A percentile compares a stretch with the other conserved stretches of the same genome.
Conservation (phyloP, 441 rosid species). For the Adansonia grandidieri region DNA sequence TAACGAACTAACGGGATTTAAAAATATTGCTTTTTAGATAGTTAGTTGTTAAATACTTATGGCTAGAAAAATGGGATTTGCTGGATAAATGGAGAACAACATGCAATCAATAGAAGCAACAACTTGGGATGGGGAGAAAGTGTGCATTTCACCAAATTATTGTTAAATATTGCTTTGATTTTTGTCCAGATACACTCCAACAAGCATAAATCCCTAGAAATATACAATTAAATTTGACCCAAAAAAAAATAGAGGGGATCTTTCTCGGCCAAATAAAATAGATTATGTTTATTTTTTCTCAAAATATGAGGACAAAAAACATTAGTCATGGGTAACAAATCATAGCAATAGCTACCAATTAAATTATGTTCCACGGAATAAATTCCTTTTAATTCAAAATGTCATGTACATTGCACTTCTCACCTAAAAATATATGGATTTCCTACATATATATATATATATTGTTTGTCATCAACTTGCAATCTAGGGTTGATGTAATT, state of each 20-base stretch:
- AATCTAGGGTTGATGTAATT: background rate
- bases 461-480: background rate
- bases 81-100: background rate
- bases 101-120: background rate
- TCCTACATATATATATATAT: background rate
- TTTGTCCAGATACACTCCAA: background rate
- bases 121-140: background rate
- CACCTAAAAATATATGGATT: background rate
- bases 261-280: background rate
- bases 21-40: no score
- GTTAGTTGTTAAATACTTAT: background rate
- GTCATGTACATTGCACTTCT: background rate
- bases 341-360: background rate
- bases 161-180: background rate
- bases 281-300: background rate
- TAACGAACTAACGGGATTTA: no score
- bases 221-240: background rate
- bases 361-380: background rate
- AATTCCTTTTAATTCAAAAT: background rate
- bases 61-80: constrained; percentile 10
- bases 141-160: constrained; percentile 14
- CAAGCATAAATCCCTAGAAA: background rate
- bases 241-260: background rate
- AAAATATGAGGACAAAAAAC: background rate
- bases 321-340: background rate